Base-by-base conservation (phyloP, 1,284 basidiomycete species). In the Papiliotrema laurentii region DNA sequence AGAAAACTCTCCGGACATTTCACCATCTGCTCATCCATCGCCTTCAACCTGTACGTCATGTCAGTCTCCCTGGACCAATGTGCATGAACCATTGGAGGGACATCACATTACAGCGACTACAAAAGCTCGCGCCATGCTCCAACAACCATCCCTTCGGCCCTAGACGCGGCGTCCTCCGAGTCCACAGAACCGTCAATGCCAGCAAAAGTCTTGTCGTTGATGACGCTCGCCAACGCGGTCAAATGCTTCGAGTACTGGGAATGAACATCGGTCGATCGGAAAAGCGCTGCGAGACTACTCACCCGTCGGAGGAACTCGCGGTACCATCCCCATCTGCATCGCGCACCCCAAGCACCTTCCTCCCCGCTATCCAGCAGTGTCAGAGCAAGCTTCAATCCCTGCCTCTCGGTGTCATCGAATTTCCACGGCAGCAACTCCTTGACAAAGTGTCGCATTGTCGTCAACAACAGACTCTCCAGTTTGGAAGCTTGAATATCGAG, bases 261-360 rank as follows among this genome's bases (percentile, higher is more conserved):
- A 31, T 35, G n/a, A 42, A 26, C 26, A 18, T 37, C 28, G 25
- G 34, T 4, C 36, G 6, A 4, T 4, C 3, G 21, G 4, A 22
- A 27, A 27, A 36, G 43, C 30, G 16, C 27, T n/a, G 2, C n/a
- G 22, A 19, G 21, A 3, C 13, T 6, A 64, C 65, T 56, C 41
- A 68, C 65, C 19, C 60, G 47, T 45, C 72, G 53, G 38, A 71
- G 59, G 56, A 69, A 72, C 53, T 74, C 66, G 43, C 63, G 62
- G 51, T 59, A 73, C 69, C 70, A 74, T 0, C 69, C 71, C 38
- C 52, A 63, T 21, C 60, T 59, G 4, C 66, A 66, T 45, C 69
- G 50, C 13, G 64, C 59, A 21, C 60, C 53, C 70, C 70, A 73
- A 21, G 53, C 56, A 25, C 61, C 66, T 10, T 62, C 57, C 50